phyloP scores from a whole-genome alignment of 176 grass and related monocot species.

The Echinochloa phyllopogon region DNA sequence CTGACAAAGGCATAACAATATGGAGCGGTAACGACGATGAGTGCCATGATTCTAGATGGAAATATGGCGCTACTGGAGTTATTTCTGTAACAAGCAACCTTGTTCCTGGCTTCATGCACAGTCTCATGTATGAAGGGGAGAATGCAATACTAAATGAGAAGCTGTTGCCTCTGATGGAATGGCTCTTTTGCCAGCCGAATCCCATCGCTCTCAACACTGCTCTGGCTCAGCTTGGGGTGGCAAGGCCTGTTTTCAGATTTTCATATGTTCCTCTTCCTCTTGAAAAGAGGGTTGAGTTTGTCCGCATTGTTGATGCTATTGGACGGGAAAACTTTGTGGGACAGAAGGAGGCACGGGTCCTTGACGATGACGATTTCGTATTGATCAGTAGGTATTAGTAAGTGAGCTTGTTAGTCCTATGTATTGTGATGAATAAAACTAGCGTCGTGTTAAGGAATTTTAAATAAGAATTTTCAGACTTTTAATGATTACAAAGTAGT shows the following conservation, averaged over 20 bases:
- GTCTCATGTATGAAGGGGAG: slow-evolving; percentile 69
- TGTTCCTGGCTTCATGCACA: slow-evolving; percentile 71
- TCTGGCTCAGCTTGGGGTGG: slow-evolving; percentile 77
- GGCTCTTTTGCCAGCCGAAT: slow-evolving; percentile 77
- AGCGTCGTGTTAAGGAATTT: neutral
- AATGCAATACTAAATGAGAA: slow-evolving; percentile 59
- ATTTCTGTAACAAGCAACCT: slow-evolving; percentile 87
- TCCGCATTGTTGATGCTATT: slow-evolving; percentile 68
- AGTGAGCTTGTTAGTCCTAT: neutral
- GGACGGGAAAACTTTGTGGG: slow-evolving; percentile 80
- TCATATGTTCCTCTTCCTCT: slow-evolving; percentile 80
- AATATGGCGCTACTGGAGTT: slow-evolving; percentile 71
- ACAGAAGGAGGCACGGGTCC: slow-evolving; percentile 63
- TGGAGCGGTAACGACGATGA: slow-evolving; percentile 85
- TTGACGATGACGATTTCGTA: slow-evolving; percentile 81
- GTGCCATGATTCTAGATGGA: slow-evolving; percentile 84
- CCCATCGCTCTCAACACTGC: slow-evolving; percentile 90
- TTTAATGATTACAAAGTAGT: neutral
- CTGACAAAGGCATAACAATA: slow-evolving; percentile 66
- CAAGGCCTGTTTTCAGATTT: slow-evolving; percentile 73
- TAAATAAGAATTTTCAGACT: neutral
- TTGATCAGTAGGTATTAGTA: slow-evolving; percentile 71
- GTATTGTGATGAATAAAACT: neutral
- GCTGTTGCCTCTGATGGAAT: slow-evolving; percentile 70
- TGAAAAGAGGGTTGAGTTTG: slow-evolving; percentile 74